Conservation (phyloP, 2,329 filamentous ascomycete species). For the Diaporthe eres region DNA sequence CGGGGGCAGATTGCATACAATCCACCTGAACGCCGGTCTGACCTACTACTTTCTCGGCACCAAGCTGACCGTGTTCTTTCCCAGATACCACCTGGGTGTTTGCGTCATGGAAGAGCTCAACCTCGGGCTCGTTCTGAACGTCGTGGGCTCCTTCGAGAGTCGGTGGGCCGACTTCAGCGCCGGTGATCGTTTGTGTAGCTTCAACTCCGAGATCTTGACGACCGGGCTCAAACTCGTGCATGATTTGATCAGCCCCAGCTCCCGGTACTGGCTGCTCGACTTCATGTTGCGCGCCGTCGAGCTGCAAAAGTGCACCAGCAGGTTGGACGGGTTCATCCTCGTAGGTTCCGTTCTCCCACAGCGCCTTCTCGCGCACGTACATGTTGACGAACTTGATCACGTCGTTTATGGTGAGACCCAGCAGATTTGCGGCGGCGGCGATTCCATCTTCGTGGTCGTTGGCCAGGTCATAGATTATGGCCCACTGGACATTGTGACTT, state of each 20-base stretch:
- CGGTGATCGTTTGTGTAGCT: not conserved
- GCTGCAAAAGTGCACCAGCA: not conserved
- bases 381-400: slow-evolving; percentile 40
- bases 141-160: not conserved
- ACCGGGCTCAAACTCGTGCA: not conserved
- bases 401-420: slow-evolving; percentile 42
- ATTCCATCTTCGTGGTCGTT: slow-evolving; percentile 36
- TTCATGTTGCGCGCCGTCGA: not conserved
- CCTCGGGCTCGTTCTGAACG: not conserved
- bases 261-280: not conserved
- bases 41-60: not conserved
- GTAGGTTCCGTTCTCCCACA: slow-evolving; percentile 1
- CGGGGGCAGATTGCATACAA: not conserved
- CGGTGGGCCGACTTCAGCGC: not conserved
- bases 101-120: not conserved
- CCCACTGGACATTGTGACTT: slow-evolving; percentile 44
- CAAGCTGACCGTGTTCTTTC: not conserved
- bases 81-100: too few species aligned
- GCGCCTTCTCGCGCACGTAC: slow-evolving; percentile 38
- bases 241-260: not conserved
- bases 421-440: slow-evolving; percentile 20
- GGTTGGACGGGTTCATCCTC: not conserved
- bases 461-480: slow-evolving; percentile 44
- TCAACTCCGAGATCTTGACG: not conserved
- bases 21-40: not conserved